These are phyloP conservation scores for Magnaporthiopsis incrustans DNA, from an alignment of 2,329 filamentous ascomycete species.

Conservation along the genomic window DNA sequence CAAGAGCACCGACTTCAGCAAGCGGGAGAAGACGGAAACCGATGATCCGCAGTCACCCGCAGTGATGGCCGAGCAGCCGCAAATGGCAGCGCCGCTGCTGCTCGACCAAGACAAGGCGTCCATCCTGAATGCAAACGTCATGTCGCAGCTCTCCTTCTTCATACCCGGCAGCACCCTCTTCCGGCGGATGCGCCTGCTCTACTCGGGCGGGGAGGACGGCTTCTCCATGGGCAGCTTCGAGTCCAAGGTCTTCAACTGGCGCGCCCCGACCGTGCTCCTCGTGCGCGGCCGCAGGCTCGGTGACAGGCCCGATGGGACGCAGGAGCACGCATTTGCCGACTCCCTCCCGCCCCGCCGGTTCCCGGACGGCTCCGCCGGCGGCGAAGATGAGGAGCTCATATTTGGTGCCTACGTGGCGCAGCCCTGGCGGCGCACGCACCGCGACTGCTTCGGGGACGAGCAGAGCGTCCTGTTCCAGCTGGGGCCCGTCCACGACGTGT, in stretches of 20 bases:
- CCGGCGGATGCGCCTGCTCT: constrained; percentile 56
- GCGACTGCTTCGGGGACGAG: constrained; percentile 58
- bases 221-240: constrained; percentile 75
- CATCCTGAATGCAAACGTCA: constrained; percentile 55
- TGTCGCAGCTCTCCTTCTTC: constrained; percentile 68
- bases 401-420: constrained; percentile 61
- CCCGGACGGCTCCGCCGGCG: constrained; percentile 28
- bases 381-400: constrained; percentile 37
- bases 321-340: constrained; percentile 49
- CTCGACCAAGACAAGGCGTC: constrained; percentile 37
- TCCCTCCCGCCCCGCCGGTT: constrained; percentile 57
- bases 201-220: constrained; percentile 61
- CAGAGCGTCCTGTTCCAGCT: constrained; percentile 64
- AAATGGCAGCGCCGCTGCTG: constrained; percentile 38
- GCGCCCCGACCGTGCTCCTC: constrained; percentile 63
- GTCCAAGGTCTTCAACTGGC: constrained; percentile 69
- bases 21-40: constrained; percentile 29
- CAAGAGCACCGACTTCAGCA: constrained; percentile 60
- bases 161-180: constrained; percentile 58
- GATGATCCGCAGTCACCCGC: constrained; percentile 3
- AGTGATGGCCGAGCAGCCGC: not conserved
- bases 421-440: constrained; percentile 62
- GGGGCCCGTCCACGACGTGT: constrained; percentile 63
- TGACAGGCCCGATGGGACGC: constrained; percentile 37
- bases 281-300: constrained; percentile 57